These are phyloP conservation scores for Exophiala calicioides DNA, from an alignment of 2,329 filamentous ascomycete genomes.

Conservation along the genomic window DNA sequence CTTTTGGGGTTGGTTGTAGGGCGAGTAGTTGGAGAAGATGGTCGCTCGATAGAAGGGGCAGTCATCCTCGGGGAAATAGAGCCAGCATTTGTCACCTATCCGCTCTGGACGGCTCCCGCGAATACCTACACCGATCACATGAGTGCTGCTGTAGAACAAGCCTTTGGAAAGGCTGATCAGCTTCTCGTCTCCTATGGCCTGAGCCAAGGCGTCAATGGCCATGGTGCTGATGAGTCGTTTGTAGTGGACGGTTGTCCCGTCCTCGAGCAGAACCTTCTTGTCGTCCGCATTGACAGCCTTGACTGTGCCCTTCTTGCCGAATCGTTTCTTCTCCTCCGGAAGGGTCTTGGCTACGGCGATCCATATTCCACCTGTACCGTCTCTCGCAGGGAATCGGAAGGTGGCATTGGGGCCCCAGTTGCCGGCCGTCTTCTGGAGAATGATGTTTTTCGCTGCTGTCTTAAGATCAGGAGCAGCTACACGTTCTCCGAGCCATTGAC, in stretches of 20 bases:
- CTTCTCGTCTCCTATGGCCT: conserved; percentile 85
- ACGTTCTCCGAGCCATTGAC: conserved; percentile 96
- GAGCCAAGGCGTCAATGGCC: conserved; percentile 84
- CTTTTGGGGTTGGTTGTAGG: conserved; percentile 88
- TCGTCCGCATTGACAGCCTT: conserved; percentile 81
- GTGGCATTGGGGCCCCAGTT: conserved; percentile 98
- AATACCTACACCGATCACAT: conserved; percentile 94
- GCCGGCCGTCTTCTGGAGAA: conserved; percentile 92
- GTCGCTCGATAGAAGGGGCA: conserved; percentile 99
- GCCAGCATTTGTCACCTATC: conserved; percentile 99
- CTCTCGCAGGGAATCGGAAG: conserved; percentile 94
- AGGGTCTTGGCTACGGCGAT: conserved; percentile 93
- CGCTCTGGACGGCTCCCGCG: conserved; percentile 88
- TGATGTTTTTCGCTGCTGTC: conserved; percentile 87
- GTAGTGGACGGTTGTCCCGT: conserved; percentile 88
- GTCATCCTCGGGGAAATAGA: conserved; percentile 99
- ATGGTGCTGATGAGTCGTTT: conserved; percentile 94
- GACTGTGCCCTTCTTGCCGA: conserved; percentile 81
- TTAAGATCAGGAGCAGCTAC: conserved; percentile 96
- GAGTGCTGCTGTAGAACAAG: conserved; percentile 94
- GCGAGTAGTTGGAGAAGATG: conserved; percentile 99
- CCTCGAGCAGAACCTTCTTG: conserved; percentile 78
- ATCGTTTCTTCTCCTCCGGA: conserved; percentile 86
- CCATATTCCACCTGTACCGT: conserved; percentile 98
- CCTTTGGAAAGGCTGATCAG: conserved; percentile 81